phyloP scores from a whole-genome alignment of 805 yeast species.

The Kluyveromyces wickerhamii region DNA sequence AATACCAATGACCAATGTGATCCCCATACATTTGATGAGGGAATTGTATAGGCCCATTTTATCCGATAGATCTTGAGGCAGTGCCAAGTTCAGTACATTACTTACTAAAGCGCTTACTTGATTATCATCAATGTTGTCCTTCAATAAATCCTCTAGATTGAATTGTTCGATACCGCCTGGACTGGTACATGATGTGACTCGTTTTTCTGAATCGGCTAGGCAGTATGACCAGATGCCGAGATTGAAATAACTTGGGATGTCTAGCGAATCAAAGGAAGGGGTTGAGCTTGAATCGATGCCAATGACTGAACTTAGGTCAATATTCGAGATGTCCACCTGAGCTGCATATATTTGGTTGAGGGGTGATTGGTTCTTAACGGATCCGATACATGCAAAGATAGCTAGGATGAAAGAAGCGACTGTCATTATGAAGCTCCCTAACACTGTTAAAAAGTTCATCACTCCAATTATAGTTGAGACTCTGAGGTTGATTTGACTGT shows the following conservation, averaged over 20 bases:
- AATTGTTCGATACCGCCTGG: conserved; percentile 26
- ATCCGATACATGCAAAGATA: conserved; percentile 46
- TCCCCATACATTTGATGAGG: conserved; percentile 52
- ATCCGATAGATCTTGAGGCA: conserved; percentile 48
- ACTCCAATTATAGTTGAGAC: too few species aligned
- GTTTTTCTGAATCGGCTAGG: conserved; percentile 30
- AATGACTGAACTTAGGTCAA: conserved; percentile 14
- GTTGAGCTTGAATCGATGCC: conserved; percentile 11
- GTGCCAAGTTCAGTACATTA: conserved; percentile 28
- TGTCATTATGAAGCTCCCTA: conserved; percentile 25
- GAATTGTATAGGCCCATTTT: conserved; percentile 39
- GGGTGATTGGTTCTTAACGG: conserved; percentile 35
- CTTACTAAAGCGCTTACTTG: conserved; percentile 13
- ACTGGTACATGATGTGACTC: conserved; percentile 21
- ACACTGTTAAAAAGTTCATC: conserved; percentile 17
- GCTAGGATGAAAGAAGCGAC: conserved; percentile 40
- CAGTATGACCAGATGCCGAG: conserved; percentile 65
- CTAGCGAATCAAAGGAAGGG: conserved; percentile 19
- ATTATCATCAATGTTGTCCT: conserved; percentile 26
- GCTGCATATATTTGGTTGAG: conserved; percentile 41
- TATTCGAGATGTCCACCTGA: conserved; percentile 36
- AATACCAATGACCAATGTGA: conserved; percentile 44
- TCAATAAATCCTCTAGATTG: conserved; percentile 17
- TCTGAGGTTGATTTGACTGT: too few species aligned
- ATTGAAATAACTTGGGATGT: conserved; percentile 38